phyloP scores from a whole-genome alignment of 1,284 basidiomycete species.

The Heterobasidion occidentale region DNA sequence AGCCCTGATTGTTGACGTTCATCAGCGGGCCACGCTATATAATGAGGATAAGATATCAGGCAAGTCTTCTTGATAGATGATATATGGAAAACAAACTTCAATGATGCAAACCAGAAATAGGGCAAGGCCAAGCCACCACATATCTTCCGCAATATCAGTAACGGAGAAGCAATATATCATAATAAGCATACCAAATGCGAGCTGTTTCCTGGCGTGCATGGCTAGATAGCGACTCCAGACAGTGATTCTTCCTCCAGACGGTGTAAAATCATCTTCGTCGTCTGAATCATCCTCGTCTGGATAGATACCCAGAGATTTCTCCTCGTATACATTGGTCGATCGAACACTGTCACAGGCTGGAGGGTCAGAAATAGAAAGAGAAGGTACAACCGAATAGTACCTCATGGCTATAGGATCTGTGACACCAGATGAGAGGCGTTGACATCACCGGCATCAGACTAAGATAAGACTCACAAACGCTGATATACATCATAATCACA shows the following conservation, averaged over 20 bases:
- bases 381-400: conserved; percentile 20
- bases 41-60: background rate
- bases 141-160: conserved; percentile 41
- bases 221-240: conserved; percentile 75
- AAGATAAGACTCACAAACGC: conserved; percentile 46
- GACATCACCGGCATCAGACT: background rate
- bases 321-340: conserved; percentile 98
- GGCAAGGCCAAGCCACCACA: conserved; percentile 84
- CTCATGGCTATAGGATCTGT: conserved; percentile 69
- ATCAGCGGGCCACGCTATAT: conserved; percentile 47
- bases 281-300: conserved; percentile 35
- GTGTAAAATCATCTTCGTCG: conserved; percentile 34
- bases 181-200: conserved; percentile 67
- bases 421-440: conserved; percentile 5
- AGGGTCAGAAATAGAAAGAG: background rate
- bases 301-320: conserved; percentile 77
- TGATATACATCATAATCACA: conserved; percentile 85
- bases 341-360: conserved; percentile 52
- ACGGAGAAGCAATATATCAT: background rate
- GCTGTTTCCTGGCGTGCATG: conserved; percentile 78
- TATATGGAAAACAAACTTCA: conserved; percentile 44
- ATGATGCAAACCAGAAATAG: conserved; percentile 82
- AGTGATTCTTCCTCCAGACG: conserved; percentile 22
- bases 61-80: background rate
- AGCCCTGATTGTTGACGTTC: conserved; percentile 31